A percentile compares a stretch with the other conserved stretches of the same genome.
Evolutionary conservation across 768 basidiomycete genomes (phyloP).

Genomic region (Boletus eberwhitei): DNA sequence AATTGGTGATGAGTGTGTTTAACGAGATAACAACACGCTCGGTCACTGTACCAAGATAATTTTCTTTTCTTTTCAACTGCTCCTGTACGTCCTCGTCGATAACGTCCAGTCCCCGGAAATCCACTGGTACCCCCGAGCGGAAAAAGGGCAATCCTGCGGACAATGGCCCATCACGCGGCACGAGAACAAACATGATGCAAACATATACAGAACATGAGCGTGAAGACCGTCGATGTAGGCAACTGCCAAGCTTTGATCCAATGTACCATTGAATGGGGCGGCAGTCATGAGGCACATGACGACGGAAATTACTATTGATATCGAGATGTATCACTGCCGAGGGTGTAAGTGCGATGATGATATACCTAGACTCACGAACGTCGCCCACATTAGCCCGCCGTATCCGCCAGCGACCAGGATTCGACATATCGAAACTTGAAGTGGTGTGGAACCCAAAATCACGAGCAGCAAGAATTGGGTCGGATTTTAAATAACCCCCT

Average conservation of each 20-base stretch:
- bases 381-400: slow-evolving; percentile 70
- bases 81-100: slow-evolving; percentile 54
- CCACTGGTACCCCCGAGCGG: slow-evolving; percentile 61
- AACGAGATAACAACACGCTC: slow-evolving; percentile 4
- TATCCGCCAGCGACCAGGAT: slow-evolving; percentile 66
- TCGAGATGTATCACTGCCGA: background rate
- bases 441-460: slow-evolving; percentile 76
- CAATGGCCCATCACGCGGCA: background rate
- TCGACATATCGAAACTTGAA: slow-evolving; percentile 73
- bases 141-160: slow-evolving; percentile 56
- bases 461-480: too few species aligned
- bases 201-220: slow-evolving; percentile 57
- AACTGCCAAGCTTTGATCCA: slow-evolving; percentile 59
- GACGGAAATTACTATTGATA: slow-evolving; percentile 55
- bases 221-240: slow-evolving; percentile 64
- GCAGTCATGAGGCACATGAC: slow-evolving; percentile 58
- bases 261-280: slow-evolving; percentile 56
- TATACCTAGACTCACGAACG: slow-evolving; percentile 47
- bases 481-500: too few species aligned
- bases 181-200: background rate
- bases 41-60: slow-evolving; percentile 13
- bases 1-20: slow-evolving; percentile 3
- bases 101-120: slow-evolving; percentile 63
- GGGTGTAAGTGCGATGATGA: background rate
- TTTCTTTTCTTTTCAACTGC: slow-evolving; percentile 38